phyloP scores from a whole-genome alignment of 768 basidiomycete genomes.

The Trametes villosa region DNA sequence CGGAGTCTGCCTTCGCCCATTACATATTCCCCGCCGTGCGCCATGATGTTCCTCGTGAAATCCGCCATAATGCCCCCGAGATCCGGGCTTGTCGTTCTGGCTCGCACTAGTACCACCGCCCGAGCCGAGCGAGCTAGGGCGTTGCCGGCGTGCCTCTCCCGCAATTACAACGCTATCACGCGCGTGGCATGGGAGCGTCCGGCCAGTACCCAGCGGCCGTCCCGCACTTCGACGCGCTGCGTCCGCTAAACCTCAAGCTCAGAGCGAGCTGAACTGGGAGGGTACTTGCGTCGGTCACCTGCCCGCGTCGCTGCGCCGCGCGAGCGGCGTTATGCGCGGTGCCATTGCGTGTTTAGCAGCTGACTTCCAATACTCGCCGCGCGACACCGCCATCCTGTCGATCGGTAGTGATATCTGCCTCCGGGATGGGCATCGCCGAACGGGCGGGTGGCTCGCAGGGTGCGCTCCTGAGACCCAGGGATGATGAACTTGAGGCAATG shows the following conservation, averaged over 20 bases:
- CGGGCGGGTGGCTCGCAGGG: too few species aligned
- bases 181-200: background rate
- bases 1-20: too few species aligned
- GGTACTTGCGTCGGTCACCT: constrained; percentile 2
- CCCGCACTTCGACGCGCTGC: too few species aligned
- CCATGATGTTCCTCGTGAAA: too few species aligned
- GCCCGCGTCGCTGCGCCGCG: background rate
- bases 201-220: too few species aligned
- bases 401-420: too few species aligned
- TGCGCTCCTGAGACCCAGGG: too few species aligned
- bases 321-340: background rate
- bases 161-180: background rate
- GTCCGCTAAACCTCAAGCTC: too few species aligned
- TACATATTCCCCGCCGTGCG: too few species aligned
- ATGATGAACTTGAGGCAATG: too few species aligned
- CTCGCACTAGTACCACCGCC: background rate
- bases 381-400: too few species aligned
- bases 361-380: background rate
- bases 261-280: background rate
- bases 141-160: background rate
- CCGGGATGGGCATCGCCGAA: too few species aligned
- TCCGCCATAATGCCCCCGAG: background rate
- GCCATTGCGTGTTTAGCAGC: background rate
- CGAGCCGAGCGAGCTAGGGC: background rate
- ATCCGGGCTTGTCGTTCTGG: background rate